Percentiles rank a stretch among this genome's conserved stretches.
These are phyloP conservation scores for Dichomitus squalens DNA, from an alignment of 1,284 basidiomycete genomes.

Conservation along the genomic window DNA sequence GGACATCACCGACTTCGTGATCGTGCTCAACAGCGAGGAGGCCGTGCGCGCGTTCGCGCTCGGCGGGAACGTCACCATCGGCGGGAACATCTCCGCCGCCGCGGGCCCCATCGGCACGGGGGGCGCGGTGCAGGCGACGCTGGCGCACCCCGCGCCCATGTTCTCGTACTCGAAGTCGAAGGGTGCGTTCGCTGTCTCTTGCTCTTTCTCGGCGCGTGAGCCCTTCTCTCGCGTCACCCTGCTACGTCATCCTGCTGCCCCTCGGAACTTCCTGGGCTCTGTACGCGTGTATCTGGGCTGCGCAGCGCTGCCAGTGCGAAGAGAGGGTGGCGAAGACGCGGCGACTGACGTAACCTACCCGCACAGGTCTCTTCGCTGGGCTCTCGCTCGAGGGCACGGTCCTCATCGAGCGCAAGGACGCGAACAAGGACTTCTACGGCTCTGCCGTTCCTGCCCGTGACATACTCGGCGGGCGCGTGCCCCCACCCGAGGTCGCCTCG, in stretches of 20 bases:
- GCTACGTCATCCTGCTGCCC: background rate
- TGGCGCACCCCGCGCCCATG: conserved; percentile 95
- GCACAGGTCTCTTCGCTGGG: conserved; percentile 91
- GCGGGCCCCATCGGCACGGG: conserved; percentile 97
- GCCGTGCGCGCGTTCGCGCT: conserved; percentile 94
- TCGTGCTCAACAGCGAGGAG: conserved; percentile 96
- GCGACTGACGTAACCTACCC: background rate
- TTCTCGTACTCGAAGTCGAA: conserved; percentile 97
- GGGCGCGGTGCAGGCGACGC: conserved; percentile 83
- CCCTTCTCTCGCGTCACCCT: background rate
- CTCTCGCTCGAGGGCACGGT: conserved; percentile 94
- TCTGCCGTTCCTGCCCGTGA: conserved; percentile 88
- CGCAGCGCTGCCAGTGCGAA: background rate
- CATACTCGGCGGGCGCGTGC: conserved; percentile 90
- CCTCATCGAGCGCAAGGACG: conserved; percentile 93
- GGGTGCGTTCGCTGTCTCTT: conserved; percentile 52
- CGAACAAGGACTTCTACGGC: conserved; percentile 95
- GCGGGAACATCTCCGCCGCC: conserved; percentile 82
- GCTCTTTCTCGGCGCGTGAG: background rate
- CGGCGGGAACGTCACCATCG: conserved; percentile 96
- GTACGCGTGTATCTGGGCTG: background rate
- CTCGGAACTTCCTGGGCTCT: background rate
- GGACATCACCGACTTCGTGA: conserved; percentile 85
- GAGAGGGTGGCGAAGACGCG: background rate
- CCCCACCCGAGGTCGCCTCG: conserved; percentile 94